Evolutionary conservation across 345 rosid genomes (phyloP).

Genomic region (Euphorbia tirucalli): DNA sequence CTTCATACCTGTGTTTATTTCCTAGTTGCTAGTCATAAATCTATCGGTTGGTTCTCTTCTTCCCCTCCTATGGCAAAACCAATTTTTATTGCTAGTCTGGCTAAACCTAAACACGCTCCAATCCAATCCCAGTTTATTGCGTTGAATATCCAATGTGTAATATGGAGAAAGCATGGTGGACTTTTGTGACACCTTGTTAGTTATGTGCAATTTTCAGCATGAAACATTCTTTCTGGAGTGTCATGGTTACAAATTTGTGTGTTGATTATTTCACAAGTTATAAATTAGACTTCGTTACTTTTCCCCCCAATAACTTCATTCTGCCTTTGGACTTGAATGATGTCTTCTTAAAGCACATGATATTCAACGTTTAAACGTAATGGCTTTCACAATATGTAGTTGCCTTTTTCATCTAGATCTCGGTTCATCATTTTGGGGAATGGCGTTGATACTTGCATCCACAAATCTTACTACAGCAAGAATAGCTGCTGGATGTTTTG

Average conservation of each 20-base stretch:
- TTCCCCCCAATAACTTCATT: background rate
- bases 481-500: conserved; percentile 87
- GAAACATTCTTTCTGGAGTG: background rate
- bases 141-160: background rate
- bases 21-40: too few species aligned
- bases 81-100: background rate
- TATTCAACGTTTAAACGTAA: background rate
- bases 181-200: background rate
- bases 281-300: background rate
- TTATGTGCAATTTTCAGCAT: background rate
- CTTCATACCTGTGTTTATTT: too few species aligned
- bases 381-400: conserved; percentile 9
- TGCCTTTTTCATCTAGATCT: conserved; percentile 54
- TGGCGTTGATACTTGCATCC: conserved; percentile 92
- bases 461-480: conserved; percentile 82
- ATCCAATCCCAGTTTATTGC: background rate
- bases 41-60: conserved; percentile 1
- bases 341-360: conserved; percentile 6
- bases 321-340: background rate
- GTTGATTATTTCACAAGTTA: background rate
- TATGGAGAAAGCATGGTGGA: background rate
- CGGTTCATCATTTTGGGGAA: conserved; percentile 99
- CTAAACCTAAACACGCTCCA: background rate
- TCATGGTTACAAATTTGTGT: background rate
- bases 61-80: background rate